Conservation (phyloP, 2,329 filamentous ascomycete species). For the Colletotrichum tofieldiae region DNA sequence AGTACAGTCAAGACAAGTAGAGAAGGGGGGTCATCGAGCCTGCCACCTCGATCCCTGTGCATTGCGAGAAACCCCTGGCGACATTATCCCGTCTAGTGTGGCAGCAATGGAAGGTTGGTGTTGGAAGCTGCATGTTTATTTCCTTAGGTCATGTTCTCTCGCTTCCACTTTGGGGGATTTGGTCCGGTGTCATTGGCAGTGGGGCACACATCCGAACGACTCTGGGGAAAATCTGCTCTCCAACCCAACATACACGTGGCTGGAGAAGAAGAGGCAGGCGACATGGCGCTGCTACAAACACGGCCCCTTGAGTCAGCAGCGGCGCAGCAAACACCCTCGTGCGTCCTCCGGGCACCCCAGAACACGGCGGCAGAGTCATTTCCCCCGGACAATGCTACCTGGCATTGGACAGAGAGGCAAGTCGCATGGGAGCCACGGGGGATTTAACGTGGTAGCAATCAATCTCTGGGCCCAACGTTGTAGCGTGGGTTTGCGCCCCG, state of each 20-base stretch:
- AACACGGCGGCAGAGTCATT: too few relatives aligned
- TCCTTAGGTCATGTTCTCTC: neutral
- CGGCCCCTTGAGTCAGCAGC: too few relatives aligned
- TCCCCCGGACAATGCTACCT: too few relatives aligned
- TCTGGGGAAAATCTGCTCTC: conserved; percentile 5
- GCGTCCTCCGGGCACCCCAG: too few relatives aligned
- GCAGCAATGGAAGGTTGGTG: neutral
- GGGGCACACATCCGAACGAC: neutral
- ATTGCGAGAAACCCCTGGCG: too few relatives aligned
- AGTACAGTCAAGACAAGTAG: neutral
- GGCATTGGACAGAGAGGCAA: too few relatives aligned
- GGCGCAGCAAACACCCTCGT: too few relatives aligned
- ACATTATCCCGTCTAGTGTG: neutral
- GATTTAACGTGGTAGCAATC: too few relatives aligned
- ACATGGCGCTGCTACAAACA: neutral
- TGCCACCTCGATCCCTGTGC: neutral
- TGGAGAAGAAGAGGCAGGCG: neutral
- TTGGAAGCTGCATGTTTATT: neutral
- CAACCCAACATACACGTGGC: neutral
- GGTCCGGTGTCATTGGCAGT: neutral
- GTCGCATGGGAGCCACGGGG: too few relatives aligned
- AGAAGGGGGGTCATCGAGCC: neutral
- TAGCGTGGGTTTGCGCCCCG: too few relatives aligned
- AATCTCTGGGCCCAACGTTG: too few relatives aligned
- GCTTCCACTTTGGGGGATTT: neutral